Evolutionary conservation across 345 rosid species (phyloP).

Genomic region (Syzygium grande): DNA sequence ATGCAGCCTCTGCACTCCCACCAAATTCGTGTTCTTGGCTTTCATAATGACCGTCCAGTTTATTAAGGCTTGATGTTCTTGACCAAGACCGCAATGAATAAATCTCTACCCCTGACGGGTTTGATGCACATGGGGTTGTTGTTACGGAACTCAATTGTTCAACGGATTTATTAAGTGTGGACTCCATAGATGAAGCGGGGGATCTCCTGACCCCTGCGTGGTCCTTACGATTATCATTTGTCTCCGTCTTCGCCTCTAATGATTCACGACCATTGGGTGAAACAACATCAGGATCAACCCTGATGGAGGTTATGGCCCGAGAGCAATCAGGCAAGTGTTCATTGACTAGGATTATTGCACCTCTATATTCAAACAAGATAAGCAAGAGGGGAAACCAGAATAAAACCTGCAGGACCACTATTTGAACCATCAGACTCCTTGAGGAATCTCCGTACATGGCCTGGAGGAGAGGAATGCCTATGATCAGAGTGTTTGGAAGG

Average conservation of each 20-base stretch:
- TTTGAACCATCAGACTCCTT: conserved; percentile 1
- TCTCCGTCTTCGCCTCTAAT: neutral
- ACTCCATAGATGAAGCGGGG: neutral
- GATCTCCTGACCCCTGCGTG: conserved; percentile 2
- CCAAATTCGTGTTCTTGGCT: neutral
- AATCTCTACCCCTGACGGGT: conserved; percentile 2
- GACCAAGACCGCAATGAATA: neutral
- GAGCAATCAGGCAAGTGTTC: neutral
- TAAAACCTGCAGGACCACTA: conserved; percentile 5
- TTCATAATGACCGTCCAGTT: neutral
- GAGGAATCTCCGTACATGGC: conserved; percentile 5
- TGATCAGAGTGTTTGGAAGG: conserved; percentile 12
- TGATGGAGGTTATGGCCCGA: neutral
- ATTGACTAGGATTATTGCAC: neutral
- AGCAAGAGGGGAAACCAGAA: conserved; percentile 7
- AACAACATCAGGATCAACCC: neutral
- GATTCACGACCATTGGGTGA: neutral
- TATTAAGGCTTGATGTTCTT: neutral
- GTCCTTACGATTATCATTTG: neutral
- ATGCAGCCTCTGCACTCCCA: neutral
- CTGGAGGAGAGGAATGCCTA: conserved; percentile 10
- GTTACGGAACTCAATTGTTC: neutral
- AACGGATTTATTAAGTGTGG: neutral
- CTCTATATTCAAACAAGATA: conserved; percentile 2
- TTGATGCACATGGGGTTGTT: neutral